Base-by-base conservation (phyloP, 2,329 filamentous ascomycete species). In the Colletotrichum liriopes region DNA sequence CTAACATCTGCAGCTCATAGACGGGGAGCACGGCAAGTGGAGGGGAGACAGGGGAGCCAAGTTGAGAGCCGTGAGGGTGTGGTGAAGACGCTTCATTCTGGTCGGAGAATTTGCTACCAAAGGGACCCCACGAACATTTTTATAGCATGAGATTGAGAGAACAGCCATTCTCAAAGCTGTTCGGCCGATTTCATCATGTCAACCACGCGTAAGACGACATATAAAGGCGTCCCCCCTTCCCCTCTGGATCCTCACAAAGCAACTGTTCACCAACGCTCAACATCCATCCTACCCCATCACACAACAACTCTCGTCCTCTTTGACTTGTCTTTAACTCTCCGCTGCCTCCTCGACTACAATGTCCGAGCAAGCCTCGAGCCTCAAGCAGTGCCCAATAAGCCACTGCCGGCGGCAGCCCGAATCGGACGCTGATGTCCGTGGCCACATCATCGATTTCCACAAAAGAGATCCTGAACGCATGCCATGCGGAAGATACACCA, bases 311-410 rank as follows among this genome's bases (percentile, higher is more conserved):
- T 51, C n/a, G 5, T 29, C 23, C 12, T 3, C 16, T 3, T 29
- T 18, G 7, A 1, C 23, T 16, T 29, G 5, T 4, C 3, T 14
- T 7, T 0, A 51, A 18, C 5, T 3, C 7, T 5, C n/a, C 1
- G 14, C 5, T 14, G 3, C 8, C 23, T 20, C 6, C 47, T 16
- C 23, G 12, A 16, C 12, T 8, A 18, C 47, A 14, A 51, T 29
- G 47, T 18, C 47, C 8, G 47, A 5, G 23, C 47, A 14, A 29
- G 12, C 12, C n/a, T 6, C 23, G 7, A 29, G 23, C 1, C 23
- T 51, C 12, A 51, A 8, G 47, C 5, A 4, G 5, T 51, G 23
- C 16, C 47, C 23, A 9, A 51, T 0, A 29, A 51, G 47, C 47
- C 2, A 8, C 14, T 51, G 47, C 47, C 5, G 1, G n/a, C 7